Conservation (phyloP, 768 basidiomycete species). For the Boletus rubescentipes region DNA sequence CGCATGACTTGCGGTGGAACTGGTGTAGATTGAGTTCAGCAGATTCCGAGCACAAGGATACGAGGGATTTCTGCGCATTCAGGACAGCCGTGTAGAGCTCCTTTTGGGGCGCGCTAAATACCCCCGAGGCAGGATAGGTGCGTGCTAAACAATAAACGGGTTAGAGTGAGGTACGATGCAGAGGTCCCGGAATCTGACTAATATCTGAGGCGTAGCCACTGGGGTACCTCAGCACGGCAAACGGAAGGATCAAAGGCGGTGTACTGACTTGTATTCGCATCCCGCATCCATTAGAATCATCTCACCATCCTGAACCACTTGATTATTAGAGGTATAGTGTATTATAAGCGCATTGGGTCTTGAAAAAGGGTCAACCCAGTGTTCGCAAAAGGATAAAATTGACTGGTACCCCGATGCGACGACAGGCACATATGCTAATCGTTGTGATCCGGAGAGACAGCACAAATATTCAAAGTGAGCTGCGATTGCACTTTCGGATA, state of each 20-base stretch:
- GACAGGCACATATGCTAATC: constrained; percentile 96
- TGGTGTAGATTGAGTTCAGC: constrained; percentile 63
- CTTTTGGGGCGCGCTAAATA: constrained; percentile 73
- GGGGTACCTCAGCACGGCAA: constrained; percentile 6
- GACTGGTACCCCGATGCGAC: constrained; percentile 81
- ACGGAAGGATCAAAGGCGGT: background rate
- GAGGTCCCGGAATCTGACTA: constrained; percentile 47
- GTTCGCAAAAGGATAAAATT: background rate
- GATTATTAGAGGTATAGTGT: constrained; percentile 93
- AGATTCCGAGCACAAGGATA: constrained; percentile 58
- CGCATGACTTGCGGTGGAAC: constrained; percentile 73
- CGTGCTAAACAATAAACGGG: constrained; percentile 50
- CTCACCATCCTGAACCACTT: constrained; percentile 66
- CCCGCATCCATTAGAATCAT: constrained; percentile 88
- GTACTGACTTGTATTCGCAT: constrained; percentile 81
- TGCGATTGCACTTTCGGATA: constrained; percentile 59
- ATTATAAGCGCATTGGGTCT: constrained; percentile 89
- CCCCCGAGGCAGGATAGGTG: constrained; percentile 84
- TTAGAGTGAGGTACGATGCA: constrained; percentile 4
- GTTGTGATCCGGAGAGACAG: constrained; percentile 72
- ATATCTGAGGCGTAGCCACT: constrained; percentile 96
- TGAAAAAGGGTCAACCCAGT: background rate
- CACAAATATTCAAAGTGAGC: constrained; percentile 93
- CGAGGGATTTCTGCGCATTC: constrained; percentile 65
- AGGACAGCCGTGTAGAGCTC: constrained; percentile 85